These are phyloP conservation scores for Clavulina sp. DNA, from an alignment of 768 basidiomycete genomes.

Conservation along the genomic window DNA sequence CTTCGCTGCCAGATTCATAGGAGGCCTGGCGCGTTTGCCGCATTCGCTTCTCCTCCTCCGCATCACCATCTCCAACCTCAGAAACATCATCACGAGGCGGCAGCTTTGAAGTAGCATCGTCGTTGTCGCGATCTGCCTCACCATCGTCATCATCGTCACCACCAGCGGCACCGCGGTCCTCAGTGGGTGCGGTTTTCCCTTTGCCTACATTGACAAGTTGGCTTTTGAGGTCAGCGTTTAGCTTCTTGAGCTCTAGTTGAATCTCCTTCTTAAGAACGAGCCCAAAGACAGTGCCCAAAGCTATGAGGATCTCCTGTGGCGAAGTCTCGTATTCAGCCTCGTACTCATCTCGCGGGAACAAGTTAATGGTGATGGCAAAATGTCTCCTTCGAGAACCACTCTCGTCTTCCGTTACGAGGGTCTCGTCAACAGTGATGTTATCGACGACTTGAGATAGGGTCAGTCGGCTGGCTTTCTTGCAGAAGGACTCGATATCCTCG, in stretches of 20 bases:
- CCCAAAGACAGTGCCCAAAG: conserved; percentile 62
- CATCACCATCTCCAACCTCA: conserved; percentile 70
- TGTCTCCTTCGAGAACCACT: conserved; percentile 56
- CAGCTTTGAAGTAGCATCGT: conserved; percentile 25
- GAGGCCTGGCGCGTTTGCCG: conserved; percentile 55
- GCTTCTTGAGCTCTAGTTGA: conserved; percentile 64
- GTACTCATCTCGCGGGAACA: conserved; percentile 81
- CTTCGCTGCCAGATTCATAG: too few species aligned
- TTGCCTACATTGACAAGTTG: conserved; percentile 73
- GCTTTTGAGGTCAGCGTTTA: conserved; percentile 58
- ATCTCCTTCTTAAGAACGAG: conserved; percentile 73
- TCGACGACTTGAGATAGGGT: conserved; percentile 81
- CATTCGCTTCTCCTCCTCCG: conserved; percentile 56
- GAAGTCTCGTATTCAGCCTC: conserved; percentile 62
- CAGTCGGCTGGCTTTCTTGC: conserved; percentile 74
- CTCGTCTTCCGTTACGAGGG: conserved; percentile 44
- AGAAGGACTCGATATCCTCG: conserved; percentile 53
- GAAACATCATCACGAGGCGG: conserved; percentile 18
- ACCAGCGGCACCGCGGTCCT: conserved; percentile 24
- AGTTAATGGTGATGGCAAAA: conserved; percentile 62
- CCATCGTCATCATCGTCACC: conserved; percentile 36
- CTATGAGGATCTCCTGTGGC: conserved; percentile 50
- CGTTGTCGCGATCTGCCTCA: conserved; percentile 38
- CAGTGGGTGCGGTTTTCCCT: conserved; percentile 33
- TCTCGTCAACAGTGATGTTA: conserved; percentile 63